phyloP scores from a whole-genome alignment of 1,284 basidiomycete genomes.

The Trichosporon coremiiforme region DNA sequence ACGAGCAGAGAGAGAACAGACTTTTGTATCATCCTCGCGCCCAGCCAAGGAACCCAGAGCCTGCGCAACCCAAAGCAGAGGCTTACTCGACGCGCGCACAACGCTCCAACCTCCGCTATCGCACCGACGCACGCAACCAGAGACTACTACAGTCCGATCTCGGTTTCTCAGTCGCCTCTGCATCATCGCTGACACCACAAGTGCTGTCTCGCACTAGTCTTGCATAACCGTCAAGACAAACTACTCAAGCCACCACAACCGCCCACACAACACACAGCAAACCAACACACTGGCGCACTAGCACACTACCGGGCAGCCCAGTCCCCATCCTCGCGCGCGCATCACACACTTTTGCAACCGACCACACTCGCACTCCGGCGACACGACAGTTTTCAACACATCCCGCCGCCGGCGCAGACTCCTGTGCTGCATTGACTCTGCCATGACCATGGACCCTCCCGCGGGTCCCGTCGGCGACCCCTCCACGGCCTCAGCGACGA shows the following conservation, averaged over 20 bases:
- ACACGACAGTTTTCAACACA: neutral
- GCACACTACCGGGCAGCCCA: neutral
- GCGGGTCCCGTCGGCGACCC: neutral
- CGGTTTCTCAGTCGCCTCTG: neutral
- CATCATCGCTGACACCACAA: neutral
- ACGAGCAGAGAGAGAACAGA: neutral
- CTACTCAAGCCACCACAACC: neutral
- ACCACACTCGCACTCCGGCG: neutral
- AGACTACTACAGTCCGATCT: neutral
- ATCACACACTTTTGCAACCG: neutral
- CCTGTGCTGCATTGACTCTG: neutral
- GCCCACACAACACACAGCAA: neutral
- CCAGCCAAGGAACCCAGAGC: neutral
- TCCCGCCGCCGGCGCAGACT: constrained; percentile 6
- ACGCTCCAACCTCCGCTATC: neutral
- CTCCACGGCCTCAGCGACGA: neutral
- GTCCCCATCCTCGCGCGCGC: neutral
- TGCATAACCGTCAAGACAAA: neutral
- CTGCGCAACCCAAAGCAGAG: neutral
- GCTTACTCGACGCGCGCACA: neutral
- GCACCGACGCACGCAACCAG: neutral
- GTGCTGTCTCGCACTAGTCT: neutral
- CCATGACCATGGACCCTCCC: constrained; percentile 11
- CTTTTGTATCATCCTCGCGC: neutral
- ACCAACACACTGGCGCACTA: neutral